Evolutionary conservation across 306 rosid species (phyloP), one percentile per base, ranked within the genome.

Genomic region (Dicorynia guianensis): DNA sequence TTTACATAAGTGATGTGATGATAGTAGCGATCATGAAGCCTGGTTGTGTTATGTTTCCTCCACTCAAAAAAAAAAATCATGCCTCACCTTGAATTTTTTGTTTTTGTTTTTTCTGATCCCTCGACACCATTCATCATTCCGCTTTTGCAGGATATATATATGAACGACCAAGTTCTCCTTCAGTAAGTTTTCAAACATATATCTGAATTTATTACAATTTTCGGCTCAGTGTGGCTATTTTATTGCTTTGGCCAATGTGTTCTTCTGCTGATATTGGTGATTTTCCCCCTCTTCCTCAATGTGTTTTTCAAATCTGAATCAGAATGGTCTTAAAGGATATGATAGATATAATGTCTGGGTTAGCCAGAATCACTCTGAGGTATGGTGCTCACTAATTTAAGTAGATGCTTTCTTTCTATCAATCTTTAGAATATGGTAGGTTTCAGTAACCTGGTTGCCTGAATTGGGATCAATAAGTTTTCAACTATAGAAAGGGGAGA

Each of bases 121-220:
- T n/a, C 25, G 55, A 49, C 57, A 54, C 47, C 76, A 36, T 14
- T 77, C 58, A 17, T 42, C 8, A 12, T 52, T 74, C 52, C 12
- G 34, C 36, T 76, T 54, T 56, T 75, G 89, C 96, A 95, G 98
- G 97, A 44, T 90, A 84, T 82, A 69, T 71, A 49, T 88, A 89
- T 63, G 96, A 95, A 61, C 89, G 81, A 65, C 90, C 74, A 76
- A 84, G 59, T 75, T 71, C 96, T 61, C 86, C 89, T 66, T 64
- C 93, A 19, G 97, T 95, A 86, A 86, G 93, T 58, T 77, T 66
- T 81, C 48, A 34, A 71, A 9, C 71, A 42, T 50, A 53, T 52
- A 3, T 75, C 5, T 74, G 77, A 76, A 64, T 62, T 20, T 72
- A 48, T 60, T 73, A 15, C 34, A 40, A 11, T 0, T 49, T 74